Evolutionary conservation across 164 flowering plant genomes (phyloP), one percentile per base, ranked within the genome.

Genomic region (Berberis vulgaris): DNA sequence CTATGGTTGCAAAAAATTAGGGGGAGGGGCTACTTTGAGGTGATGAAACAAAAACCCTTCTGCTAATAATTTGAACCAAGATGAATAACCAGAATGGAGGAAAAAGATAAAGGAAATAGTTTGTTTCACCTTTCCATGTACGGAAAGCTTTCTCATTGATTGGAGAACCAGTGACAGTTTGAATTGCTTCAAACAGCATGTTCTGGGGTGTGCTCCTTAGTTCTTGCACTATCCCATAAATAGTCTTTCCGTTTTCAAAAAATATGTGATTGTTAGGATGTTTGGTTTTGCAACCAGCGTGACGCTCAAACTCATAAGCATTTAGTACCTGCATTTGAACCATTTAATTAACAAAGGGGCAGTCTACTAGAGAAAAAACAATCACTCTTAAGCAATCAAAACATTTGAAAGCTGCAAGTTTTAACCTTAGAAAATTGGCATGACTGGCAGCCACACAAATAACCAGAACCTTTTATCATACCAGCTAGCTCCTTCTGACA

Each of bases 231-330:
- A 87, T 78, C 64, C 77, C 82, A 74, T 89, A 87, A 40, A 86
- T 77, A 3, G 89, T 81, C 74, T 87, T 89, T 49, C 96, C 96
- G 66, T 86, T 89, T 70, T 82, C 88, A 61, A 86, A 84, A 76
- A 79, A 86, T 64, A 63, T 63, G 47, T 63, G 66, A 63, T 63
- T 63, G 40, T 63, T 63, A 5, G 66, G 66, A 59, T 63, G 96
- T 59, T 89, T 89, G 45, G 93, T 82, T 67, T 80, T 85, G 82
- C 84, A 75, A 72, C 85, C 81, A 62, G 92, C 89, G 66, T 89
- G 96, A 3, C 83, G 72, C 82, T 86, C 96, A 74, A 89, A 85
- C 65, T 82, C 96, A 62, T 77, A 84, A 5, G 96, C 96, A 79
- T 83, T 86, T 6, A 88, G 78, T 46, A 71, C 83, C 91, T 88